Evolutionary conservation across 257 asterid genomes (phyloP).

Genomic region (Scutellaria barbata): DNA sequence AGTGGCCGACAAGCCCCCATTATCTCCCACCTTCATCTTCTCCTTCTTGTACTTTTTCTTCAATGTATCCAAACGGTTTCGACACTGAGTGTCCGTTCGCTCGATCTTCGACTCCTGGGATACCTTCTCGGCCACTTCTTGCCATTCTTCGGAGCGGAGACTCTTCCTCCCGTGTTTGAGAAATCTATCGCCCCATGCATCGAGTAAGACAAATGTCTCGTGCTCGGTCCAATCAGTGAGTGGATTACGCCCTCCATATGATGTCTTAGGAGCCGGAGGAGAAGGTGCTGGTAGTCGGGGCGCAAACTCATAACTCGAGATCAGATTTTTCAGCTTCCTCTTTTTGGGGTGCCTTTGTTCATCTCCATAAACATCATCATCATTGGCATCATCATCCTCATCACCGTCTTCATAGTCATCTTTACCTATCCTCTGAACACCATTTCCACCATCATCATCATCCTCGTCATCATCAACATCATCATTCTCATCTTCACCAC

Average conservation of each 20-base stretch:
- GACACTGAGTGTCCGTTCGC: conserved; percentile 86
- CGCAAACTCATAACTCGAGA: conserved; percentile 83
- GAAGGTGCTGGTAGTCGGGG: conserved; percentile 70
- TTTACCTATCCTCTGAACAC: conserved; percentile 48
- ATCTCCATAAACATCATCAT: conserved; percentile 31
- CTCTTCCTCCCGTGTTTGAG: conserved; percentile 89
- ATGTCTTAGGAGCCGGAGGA: conserved; percentile 49
- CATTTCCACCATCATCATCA: conserved; percentile 53
- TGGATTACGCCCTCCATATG: conserved; percentile 78
- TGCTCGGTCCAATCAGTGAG: conserved; percentile 91
- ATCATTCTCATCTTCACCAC: conserved; percentile 38
- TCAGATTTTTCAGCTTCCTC: conserved; percentile 51
- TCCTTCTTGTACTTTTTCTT: conserved; percentile 96
- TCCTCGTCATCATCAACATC: conserved; percentile 59
- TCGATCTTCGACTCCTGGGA: conserved; percentile 68
- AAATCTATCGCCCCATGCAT: conserved; percentile 88
- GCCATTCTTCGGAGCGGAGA: conserved; percentile 94
- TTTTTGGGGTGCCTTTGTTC: conserved; percentile 53
- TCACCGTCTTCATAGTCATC: conserved; percentile 45
- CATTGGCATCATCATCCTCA: conserved; percentile 44
- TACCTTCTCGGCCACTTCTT: conserved; percentile 85
- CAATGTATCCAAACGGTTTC: conserved; percentile 87
- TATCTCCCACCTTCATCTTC: conserved; percentile 55
- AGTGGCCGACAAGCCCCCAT: conserved; percentile 33
- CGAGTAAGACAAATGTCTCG: conserved; percentile 70